phyloP scores from a whole-genome alignment of 139 green algal genomes.

The Chlamydomonas incerta region DNA sequence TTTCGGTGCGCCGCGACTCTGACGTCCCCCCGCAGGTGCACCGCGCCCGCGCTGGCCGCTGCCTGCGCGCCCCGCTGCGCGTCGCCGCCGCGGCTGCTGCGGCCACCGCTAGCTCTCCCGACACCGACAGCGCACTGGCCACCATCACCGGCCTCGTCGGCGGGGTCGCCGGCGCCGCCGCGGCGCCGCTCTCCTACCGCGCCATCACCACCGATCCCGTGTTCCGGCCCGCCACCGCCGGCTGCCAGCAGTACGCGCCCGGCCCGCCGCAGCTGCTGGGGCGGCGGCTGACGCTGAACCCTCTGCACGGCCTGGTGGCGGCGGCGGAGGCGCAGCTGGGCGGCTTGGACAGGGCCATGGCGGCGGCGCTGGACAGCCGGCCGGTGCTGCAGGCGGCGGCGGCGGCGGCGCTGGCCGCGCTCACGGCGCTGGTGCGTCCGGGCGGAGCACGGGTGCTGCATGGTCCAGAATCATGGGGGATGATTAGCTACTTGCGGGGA shows the following conservation, averaged over 20 bases:
- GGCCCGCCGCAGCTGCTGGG: conserved; percentile 15
- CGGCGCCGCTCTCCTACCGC: not conserved
- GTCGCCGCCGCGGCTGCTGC: too few species aligned
- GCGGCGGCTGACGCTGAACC: conserved; percentile 22
- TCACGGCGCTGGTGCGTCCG: conserved; percentile 1
- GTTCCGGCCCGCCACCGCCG: not conserved
- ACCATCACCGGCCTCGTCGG: not conserved
- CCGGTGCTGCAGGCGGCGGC: conserved; percentile 2
- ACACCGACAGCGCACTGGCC: too few species aligned
- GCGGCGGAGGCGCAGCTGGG: not conserved
- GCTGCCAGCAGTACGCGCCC: conserved; percentile 15
- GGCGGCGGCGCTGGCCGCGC: not conserved
- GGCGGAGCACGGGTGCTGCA: too few species aligned
- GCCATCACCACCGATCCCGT: conserved; percentile 14
- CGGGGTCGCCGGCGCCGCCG: not conserved
- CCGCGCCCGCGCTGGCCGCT: too few species aligned
- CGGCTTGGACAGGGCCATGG: not conserved
- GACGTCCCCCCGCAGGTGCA: too few species aligned
- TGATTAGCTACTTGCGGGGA: too few species aligned
- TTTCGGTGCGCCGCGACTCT: too few species aligned
- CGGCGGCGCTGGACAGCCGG: not conserved
- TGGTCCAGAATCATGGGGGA: too few species aligned
- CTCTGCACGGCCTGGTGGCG: conserved; percentile 4
- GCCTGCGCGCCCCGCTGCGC: too few species aligned
- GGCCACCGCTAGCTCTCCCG: too few species aligned